Evolutionary conservation across 768 basidiomycete species (phyloP).

Genomic region (Naematelia aurantialba): DNA sequence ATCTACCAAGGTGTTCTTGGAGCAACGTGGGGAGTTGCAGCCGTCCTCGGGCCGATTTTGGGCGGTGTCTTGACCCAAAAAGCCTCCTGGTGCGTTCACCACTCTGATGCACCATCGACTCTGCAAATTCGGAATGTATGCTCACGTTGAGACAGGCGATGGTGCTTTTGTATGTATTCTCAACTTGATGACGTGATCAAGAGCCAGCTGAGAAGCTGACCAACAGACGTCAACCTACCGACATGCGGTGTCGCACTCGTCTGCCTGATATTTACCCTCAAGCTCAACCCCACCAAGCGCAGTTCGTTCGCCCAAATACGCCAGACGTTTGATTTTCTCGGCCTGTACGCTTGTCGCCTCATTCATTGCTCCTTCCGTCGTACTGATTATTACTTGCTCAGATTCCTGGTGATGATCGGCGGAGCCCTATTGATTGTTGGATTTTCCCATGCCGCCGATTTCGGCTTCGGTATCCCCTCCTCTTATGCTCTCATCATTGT

Average conservation of each 20-base stretch:
- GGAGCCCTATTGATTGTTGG: constrained; percentile 51
- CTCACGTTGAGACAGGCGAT: constrained; percentile 21
- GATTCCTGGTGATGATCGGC: constrained; percentile 48
- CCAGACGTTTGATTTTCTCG: constrained; percentile 51
- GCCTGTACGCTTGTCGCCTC: constrained; percentile 32
- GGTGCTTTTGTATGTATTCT: constrained; percentile 35
- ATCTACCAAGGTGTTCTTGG: constrained; percentile 61
- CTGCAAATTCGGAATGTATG: neutral
- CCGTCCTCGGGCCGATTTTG: constrained; percentile 71
- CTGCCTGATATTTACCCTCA: constrained; percentile 47
- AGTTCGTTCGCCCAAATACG: constrained; percentile 32
- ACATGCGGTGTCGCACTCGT: constrained; percentile 43
- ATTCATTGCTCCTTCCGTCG: neutral
- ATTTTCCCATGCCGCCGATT: constrained; percentile 47
- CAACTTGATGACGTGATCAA: neutral
- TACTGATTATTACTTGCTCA: constrained; percentile 9
- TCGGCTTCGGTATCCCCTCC: constrained; percentile 40
- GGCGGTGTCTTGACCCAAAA: constrained; percentile 57
- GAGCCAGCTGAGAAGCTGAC: neutral
- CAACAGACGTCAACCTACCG: constrained; percentile 47
- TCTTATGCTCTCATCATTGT: constrained; percentile 50
- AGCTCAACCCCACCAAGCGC: constrained; percentile 44
- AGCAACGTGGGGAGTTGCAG: constrained; percentile 72
- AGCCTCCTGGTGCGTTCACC: constrained; percentile 20
- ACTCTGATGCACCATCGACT: neutral